Evolutionary conservation across 2,329 filamentous ascomycete species (phyloP).

Genomic region (Tolypocladium album): DNA sequence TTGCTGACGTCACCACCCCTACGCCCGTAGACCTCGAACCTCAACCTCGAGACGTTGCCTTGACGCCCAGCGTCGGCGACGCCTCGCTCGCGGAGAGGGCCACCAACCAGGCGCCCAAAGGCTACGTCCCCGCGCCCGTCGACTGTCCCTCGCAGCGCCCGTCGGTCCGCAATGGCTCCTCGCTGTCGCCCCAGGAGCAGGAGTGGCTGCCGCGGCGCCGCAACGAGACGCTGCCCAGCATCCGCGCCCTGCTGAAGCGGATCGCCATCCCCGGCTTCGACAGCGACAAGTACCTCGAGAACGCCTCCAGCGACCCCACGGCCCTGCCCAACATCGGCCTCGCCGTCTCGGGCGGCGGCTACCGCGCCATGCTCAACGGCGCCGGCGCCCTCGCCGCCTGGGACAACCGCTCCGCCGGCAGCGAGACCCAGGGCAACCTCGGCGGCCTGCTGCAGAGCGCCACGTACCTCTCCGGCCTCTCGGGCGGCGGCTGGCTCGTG

Average conservation of each 20-base stretch:
- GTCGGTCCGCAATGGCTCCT: constrained; percentile 49
- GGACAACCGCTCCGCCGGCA: constrained; percentile 54
- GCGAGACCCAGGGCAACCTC: constrained; percentile 47
- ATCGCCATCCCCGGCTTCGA: constrained; percentile 72
- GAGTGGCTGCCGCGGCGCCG: constrained; percentile 65
- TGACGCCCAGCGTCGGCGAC: too few relatives aligned
- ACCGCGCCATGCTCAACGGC: constrained; percentile 75
- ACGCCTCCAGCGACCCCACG: constrained; percentile 17
- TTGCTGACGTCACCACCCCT: background rate
- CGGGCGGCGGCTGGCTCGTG: constrained; percentile 75
- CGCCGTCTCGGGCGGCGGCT: constrained; percentile 75
- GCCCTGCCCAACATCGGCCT: constrained; percentile 54
- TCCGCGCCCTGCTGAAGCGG: constrained; percentile 61
- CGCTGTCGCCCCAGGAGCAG: constrained; percentile 57
- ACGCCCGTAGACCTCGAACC: background rate
- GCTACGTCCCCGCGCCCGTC: constrained; percentile 60
- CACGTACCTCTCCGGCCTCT: constrained; percentile 73
- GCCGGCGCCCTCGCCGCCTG: constrained; percentile 72
- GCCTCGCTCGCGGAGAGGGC: constrained; percentile 14
- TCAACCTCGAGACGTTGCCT: too few relatives aligned
- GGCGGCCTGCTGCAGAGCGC: constrained; percentile 72
- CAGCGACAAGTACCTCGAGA: constrained; percentile 55
- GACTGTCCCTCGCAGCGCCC: constrained; percentile 62
- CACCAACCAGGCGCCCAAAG: constrained; percentile 24
- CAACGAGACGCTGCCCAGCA: constrained; percentile 61